Evolutionary conservation across 495 filamentous ascomycete species (phyloP).

Genomic region (Geopyxis carbonaria): DNA sequence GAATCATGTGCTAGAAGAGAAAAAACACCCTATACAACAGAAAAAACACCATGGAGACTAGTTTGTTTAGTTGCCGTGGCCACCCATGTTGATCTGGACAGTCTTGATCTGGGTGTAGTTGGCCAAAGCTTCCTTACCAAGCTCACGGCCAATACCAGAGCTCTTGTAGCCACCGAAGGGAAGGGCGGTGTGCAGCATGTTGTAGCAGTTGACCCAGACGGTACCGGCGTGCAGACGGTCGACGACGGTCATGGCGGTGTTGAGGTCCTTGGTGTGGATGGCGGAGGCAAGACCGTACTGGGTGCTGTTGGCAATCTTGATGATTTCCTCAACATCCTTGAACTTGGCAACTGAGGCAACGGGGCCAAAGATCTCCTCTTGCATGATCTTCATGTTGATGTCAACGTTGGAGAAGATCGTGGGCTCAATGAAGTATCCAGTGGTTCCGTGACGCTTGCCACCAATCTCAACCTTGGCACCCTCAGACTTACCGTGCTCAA

Average conservation of each 20-base stretch:
- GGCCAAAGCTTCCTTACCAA: conserved; percentile 78
- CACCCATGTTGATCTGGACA: conserved; percentile 36
- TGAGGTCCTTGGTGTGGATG: conserved; percentile 83
- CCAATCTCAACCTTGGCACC: conserved; percentile 75
- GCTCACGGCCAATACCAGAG: conserved; percentile 82
- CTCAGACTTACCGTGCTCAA: conserved; percentile 69
- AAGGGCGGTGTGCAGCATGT: conserved; percentile 51
- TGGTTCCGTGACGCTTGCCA: conserved; percentile 71
- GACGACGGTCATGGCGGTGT: conserved; percentile 77
- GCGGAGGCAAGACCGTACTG: conserved; percentile 79
- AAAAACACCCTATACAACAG: no score
- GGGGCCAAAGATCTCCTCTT: conserved; percentile 97
- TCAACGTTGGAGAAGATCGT: conserved; percentile 89
- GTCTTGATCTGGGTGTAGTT: conserved; percentile 76
- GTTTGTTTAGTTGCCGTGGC: no score
- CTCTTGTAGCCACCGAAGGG: conserved; percentile 92
- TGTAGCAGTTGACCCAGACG: conserved; percentile 92
- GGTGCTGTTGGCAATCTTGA: conserved; percentile 65
- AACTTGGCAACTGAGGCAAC: conserved; percentile 92
- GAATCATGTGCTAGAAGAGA: no score
- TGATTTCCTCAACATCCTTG: conserved; percentile 68
- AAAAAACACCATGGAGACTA: no score
- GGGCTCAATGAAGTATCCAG: conserved; percentile 96
- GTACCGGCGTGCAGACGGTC: conserved; percentile 74
- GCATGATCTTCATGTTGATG: conserved; percentile 90